phyloP scores from a whole-genome alignment of 176 grass and related monocot genomes.

The Secale cereale region DNA sequence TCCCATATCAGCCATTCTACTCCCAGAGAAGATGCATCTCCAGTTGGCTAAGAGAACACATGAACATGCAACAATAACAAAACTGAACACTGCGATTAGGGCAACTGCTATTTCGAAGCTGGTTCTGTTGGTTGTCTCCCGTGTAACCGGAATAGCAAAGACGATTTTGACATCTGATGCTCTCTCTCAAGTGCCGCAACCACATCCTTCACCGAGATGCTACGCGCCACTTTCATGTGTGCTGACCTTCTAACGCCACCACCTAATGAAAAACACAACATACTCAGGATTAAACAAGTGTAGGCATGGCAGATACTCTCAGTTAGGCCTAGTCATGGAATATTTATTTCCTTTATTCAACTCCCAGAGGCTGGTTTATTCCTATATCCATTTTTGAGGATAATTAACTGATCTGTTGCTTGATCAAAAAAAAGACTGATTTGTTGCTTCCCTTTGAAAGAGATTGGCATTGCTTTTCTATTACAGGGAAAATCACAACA shows the following conservation, averaged over 20 bases:
- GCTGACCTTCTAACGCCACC: conserved; percentile 52
- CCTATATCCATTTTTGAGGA: not conserved
- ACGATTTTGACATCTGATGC: conserved; percentile 83
- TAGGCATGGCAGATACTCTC: not conserved
- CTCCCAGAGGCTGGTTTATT: not conserved
- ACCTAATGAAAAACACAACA: conserved; percentile 39
- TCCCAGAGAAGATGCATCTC: conserved; percentile 1
- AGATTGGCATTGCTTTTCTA: not conserved
- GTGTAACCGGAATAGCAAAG: conserved; percentile 69
- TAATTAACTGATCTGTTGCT: not conserved
- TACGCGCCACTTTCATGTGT: conserved; percentile 53
- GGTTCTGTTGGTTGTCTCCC: conserved; percentile 34
- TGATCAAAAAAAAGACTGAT: not conserved
- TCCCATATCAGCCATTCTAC: conserved; percentile 16
- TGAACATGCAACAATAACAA: conserved; percentile 11
- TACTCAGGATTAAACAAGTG: not conserved
- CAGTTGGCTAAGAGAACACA: not conserved
- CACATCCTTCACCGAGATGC: conserved; percentile 74
- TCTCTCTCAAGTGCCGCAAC: conserved; percentile 79
- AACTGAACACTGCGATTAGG: not conserved
- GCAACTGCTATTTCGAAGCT: conserved; percentile 46
- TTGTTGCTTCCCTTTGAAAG: not conserved
- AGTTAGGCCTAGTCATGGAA: not conserved
- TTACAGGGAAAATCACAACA: not conserved
- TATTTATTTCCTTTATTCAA: conserved; percentile 3